phyloP scores from a whole-genome alignment of 768 basidiomycete species.

The Podaxis pistillaris region DNA sequence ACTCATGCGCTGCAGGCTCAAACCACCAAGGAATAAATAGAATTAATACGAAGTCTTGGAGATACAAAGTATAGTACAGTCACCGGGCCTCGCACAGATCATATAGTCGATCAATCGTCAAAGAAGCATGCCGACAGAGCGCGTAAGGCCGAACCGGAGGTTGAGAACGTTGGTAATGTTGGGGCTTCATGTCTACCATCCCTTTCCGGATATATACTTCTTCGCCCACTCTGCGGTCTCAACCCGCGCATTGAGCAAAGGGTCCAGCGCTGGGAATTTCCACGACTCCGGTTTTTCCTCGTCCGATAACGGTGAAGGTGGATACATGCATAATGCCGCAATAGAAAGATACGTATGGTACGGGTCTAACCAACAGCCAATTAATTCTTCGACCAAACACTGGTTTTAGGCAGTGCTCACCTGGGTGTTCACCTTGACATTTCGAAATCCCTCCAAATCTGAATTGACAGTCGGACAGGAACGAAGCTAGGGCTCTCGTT shows the following conservation, averaged over 20 bases:
- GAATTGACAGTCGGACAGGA: conserved; percentile 78
- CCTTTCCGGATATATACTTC: conserved; percentile 45
- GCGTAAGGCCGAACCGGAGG: too few species aligned
- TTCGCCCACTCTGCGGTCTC: conserved; percentile 70
- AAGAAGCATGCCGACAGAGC: too few species aligned
- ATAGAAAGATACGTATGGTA: conserved; percentile 93
- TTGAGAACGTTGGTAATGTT: too few species aligned
- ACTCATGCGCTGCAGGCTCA: too few species aligned
- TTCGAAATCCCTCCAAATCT: conserved; percentile 89
- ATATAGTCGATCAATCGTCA: too few species aligned
- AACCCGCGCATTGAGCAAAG: conserved; percentile 65
- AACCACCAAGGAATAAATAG: too few species aligned
- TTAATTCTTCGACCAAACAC: not conserved
- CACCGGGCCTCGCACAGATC: too few species aligned
- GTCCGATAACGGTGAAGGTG: conserved; percentile 36
- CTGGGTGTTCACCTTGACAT: conserved; percentile 74
- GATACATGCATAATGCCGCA: conserved; percentile 73
- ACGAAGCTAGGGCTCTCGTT: conserved; percentile 50
- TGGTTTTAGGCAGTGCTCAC: conserved; percentile 37
- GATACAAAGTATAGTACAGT: too few species aligned
- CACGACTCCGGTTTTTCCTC: conserved; percentile 39
- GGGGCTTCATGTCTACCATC: not conserved
- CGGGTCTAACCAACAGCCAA: conserved; percentile 56
- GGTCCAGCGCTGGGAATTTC: conserved; percentile 61
- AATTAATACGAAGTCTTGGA: too few species aligned